Base-by-base conservation (phyloP, 2,329 filamentous ascomycete species). In the Aspergillus sp. region DNA sequence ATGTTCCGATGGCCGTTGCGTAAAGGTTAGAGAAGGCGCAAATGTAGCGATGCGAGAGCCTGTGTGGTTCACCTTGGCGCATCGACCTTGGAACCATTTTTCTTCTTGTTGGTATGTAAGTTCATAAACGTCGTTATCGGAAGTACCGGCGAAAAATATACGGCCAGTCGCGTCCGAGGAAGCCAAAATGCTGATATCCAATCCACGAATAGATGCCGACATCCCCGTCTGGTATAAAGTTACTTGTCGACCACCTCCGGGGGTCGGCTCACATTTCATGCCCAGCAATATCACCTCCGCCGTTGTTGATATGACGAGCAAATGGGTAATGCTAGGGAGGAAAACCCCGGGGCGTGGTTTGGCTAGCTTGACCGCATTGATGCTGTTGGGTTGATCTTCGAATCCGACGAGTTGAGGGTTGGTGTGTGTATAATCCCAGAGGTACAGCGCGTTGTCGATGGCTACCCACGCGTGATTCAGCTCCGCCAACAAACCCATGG, bases 381-480 rank as follows among this genome's bases (percentile, higher is more conserved):
- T 98, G 64, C 87, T 91, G 72, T 96, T 87, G 6, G 87, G 82
- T 73, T 93, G 90, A 66, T 96, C 92, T 72, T 98, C 93, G 69
- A 90, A 97, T 17, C 93, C 93, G 64, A 96, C 89, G 43, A 97
- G 82, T 71, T 96, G 90, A 5, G 93, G 91, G 65, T 93, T 91
- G n/a, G 90, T 87, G 71, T 91, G 85, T 6, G 92, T 96, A 74
- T 97, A 99, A 76, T 99, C 93, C 96, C 96, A 99, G 15, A 99
- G 82, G 72, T 97, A 99, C 45, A 99, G 82, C 61, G 91, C 90
- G 77, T 96, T 97, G 78, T 99, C 95, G 71, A 99, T 95, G 23
- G 90, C 86, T 55, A 96, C 90, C 90, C 93, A 99, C 31, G 93
- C 95, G 75, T 98, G 92, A 69, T 93, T 93, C 69, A 99, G 84